Evolutionary conservation across 78 protist species (phyloP).

Genomic region (Emiliania huxleyi): DNA sequence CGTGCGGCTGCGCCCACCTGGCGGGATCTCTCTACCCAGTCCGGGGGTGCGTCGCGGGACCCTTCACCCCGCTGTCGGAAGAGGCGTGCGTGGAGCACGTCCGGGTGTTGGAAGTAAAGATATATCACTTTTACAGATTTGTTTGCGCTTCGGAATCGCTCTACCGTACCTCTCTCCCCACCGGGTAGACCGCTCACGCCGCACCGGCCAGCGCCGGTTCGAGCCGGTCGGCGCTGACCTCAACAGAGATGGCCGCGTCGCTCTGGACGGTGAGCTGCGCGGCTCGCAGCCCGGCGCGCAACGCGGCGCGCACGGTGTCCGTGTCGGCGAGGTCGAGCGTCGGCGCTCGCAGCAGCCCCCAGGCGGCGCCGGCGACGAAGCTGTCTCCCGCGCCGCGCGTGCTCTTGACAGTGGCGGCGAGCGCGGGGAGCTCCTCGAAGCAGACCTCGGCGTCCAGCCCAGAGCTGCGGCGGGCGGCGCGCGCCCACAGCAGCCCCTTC

Average conservation of each 20-base stretch:
- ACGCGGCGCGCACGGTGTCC: neutral
- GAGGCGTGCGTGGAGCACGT: too few relatives aligned
- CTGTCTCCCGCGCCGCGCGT: constrained; percentile 24
- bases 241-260: neutral
- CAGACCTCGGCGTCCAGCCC: neutral
- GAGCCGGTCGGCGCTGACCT: neutral
- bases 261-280: neutral
- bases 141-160: too few relatives aligned
- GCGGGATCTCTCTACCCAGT: too few relatives aligned
- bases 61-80: too few relatives aligned
- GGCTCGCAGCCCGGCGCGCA: neutral
- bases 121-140: too few relatives aligned
- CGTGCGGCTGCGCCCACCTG: too few relatives aligned
- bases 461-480: too few relatives aligned
- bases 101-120: too few relatives aligned
- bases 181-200: too few relatives aligned
- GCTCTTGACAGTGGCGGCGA: neutral
- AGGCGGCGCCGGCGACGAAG: neutral
- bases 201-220: neutral
- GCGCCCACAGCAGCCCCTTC: neutral
- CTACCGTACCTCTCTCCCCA: too few relatives aligned
- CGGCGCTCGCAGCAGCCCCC: neutral
- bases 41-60: too few relatives aligned
- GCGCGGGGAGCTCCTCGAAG: neutral
- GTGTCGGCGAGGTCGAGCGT: neutral